Evolutionary conservation across 192 early-diverging fungal genomes (phyloP).

Genomic region (Coemansia sp.): DNA sequence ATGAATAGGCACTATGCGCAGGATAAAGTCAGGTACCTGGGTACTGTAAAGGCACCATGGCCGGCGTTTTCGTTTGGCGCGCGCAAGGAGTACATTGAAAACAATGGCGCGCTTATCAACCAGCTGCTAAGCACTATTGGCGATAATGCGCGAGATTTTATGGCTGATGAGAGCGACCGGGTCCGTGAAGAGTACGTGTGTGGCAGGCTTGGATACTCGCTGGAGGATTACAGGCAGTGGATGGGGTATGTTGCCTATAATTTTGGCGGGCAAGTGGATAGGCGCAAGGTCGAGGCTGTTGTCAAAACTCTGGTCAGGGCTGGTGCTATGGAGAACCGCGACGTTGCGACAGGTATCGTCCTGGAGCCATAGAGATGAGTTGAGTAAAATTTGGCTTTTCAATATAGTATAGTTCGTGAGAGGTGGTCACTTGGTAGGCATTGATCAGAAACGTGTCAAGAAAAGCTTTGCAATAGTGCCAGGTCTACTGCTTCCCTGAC

Average conservation of each 20-base stretch:
- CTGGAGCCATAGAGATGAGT: conserved; percentile 4
- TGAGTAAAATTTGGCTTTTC: background rate
- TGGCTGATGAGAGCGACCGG: background rate
- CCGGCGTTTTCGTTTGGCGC: conserved; percentile 81
- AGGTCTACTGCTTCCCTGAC: background rate
- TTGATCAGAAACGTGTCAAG: background rate
- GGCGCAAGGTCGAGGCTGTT: conserved; percentile 9
- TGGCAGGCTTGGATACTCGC: conserved; percentile 24
- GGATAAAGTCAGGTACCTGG: conserved; percentile 66
- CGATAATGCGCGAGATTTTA: conserved; percentile 4
- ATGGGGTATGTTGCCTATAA: conserved; percentile 33
- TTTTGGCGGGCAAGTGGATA: conserved; percentile 18
- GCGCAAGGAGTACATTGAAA: conserved; percentile 12
- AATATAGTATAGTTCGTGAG: background rate
- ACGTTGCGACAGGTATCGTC: conserved; percentile 11
- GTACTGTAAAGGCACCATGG: conserved; percentile 84
- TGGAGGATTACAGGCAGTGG: conserved; percentile 28
- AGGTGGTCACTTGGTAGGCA: background rate
- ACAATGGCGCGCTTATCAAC: conserved; percentile 2
- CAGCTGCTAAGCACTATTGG: conserved; percentile 10
- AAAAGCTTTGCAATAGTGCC: background rate
- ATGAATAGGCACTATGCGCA: conserved; percentile 81
- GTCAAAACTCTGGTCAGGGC: conserved; percentile 21
- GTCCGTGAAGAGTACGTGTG: conserved; percentile 23
- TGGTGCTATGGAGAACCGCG: conserved; percentile 14